A percentile compares a stretch with the other conserved stretches of the same genome.
phyloP scores from a whole-genome alignment of 352 stramenopile species.

The Pythium aquatile region DNA sequence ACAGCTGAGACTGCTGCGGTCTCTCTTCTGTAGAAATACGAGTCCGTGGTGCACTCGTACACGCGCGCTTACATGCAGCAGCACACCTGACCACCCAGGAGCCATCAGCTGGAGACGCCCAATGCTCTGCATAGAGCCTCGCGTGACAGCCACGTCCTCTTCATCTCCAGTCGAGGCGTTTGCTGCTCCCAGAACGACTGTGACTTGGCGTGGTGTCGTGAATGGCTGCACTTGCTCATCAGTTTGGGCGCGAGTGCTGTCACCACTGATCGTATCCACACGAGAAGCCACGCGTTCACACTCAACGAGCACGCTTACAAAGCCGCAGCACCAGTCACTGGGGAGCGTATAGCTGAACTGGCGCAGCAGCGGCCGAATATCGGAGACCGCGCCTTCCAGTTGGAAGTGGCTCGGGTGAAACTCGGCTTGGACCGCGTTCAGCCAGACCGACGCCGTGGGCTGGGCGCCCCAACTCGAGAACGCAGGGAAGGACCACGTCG shows the following conservation, averaged over 20 bases:
- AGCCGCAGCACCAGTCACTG: conserved; percentile 8
- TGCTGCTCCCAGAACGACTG: neutral
- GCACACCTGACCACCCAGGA: neutral
- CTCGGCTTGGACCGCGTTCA: neutral
- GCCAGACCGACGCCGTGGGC: neutral
- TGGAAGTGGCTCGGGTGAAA: conserved; percentile 8
- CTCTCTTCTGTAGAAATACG: neutral
- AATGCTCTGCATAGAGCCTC: neutral
- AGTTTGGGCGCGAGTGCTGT: neutral
- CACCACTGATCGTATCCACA: neutral
- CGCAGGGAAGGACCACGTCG: conserved; percentile 9
- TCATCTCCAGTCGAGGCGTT: neutral
- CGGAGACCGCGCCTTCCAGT: conserved; percentile 1
- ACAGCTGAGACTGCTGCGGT: neutral
- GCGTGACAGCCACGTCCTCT: neutral
- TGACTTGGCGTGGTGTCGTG: neutral
- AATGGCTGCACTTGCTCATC: conserved; percentile 4
- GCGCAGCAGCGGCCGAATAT: conserved; percentile 1
- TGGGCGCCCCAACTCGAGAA: neutral
- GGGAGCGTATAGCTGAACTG: conserved; percentile 11
- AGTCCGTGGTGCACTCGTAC: neutral
- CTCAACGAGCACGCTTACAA: neutral
- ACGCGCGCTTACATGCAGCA: conserved; percentile 10
- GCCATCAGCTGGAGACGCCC: neutral
- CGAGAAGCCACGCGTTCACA: neutral